Base-by-base conservation (phyloP, 306 rosid species). In the Cicer arietinum region DNA sequence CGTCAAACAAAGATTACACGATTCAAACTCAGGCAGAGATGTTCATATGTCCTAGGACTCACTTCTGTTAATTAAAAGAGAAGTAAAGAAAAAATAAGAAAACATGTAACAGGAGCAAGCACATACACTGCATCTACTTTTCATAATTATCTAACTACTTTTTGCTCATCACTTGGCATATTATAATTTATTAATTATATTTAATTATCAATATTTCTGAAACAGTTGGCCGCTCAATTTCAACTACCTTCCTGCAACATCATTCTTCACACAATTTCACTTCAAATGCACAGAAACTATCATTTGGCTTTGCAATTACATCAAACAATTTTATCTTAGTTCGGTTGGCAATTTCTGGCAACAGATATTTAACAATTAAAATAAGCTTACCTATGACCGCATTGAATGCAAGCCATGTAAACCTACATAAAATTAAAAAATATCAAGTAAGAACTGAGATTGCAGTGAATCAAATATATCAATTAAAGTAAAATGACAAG, bases 381-480 rank as follows among this genome's bases (percentile, higher is more conserved):
- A 48, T 71, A 73, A 80, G 68, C 88, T 86, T 75, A 90, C 98
- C 91, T 86, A 18, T 84, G 86, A 20, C 98, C 96, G 40, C 89
- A 86, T 79, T 80, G 85, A 78, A 94, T 77, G 84, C 98, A 91
- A 35, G 98, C 93, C 98, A 94, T 94, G 88, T 90, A 87, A 76
- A 94, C 91, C 98, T 94, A 84, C 82, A 81, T 47, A 44, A 70
- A 70, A 76, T 68, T 52, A 66, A 57, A 67, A 61, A 1, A 69
- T 59, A 46, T 60, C 67, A 54, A 61, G 52, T 45, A 63, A 68
- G 17, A 35, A 14, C 61, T 22, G 69, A 77, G 46, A 72, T 71
- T 71, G 43, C 37, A 57, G 13, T 22, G 45, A 46, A 46, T 35
- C 50, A 80, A 80, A 75, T 46, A 66, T 67, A 73, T 50, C 72